Conservation (phyloP, 495 filamentous ascomycete genomes). For the Hypoxylon intermedium region DNA sequence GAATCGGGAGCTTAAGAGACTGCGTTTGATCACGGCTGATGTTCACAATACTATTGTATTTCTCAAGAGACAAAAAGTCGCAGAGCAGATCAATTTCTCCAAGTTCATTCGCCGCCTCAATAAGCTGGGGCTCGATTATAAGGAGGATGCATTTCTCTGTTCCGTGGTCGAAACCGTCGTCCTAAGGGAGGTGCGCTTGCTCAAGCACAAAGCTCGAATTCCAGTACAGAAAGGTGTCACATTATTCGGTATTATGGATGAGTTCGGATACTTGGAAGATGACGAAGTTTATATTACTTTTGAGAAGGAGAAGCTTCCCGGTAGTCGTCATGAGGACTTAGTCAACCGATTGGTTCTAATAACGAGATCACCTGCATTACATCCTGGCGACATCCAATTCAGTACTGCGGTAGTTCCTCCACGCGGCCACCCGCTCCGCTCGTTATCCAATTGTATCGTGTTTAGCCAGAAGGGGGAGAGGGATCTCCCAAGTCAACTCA, state of each 20-base stretch:
- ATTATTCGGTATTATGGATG: constrained; percentile 83
- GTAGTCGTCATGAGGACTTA: constrained; percentile 29
- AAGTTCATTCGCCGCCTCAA: constrained; percentile 64
- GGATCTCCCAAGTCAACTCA: constrained; percentile 77
- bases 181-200: constrained; percentile 67
- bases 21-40: constrained; percentile 62
- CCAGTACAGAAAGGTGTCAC: constrained; percentile 71
- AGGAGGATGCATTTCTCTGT: constrained; percentile 68
- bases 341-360: constrained; percentile 53
- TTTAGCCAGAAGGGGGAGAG: constrained; percentile 73
- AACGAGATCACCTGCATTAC: constrained; percentile 76
- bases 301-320: constrained; percentile 36
- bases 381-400: constrained; percentile 80
- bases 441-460: constrained; percentile 74
- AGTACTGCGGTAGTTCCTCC: constrained; percentile 62
- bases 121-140: constrained; percentile 64
- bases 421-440: constrained; percentile 61
- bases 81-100: constrained; percentile 60
- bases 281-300: constrained; percentile 69
- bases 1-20: constrained; percentile 58
- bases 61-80: constrained; percentile 62
- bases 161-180: constrained; percentile 68
- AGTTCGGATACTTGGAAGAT: constrained; percentile 71
- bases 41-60: constrained; percentile 67
- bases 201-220: constrained; percentile 81